Percentiles rank a stretch among this genome's conserved stretches.
Evolutionary conservation across 345 rosid species (phyloP).

Genomic region (Eutrema yunnanense): DNA sequence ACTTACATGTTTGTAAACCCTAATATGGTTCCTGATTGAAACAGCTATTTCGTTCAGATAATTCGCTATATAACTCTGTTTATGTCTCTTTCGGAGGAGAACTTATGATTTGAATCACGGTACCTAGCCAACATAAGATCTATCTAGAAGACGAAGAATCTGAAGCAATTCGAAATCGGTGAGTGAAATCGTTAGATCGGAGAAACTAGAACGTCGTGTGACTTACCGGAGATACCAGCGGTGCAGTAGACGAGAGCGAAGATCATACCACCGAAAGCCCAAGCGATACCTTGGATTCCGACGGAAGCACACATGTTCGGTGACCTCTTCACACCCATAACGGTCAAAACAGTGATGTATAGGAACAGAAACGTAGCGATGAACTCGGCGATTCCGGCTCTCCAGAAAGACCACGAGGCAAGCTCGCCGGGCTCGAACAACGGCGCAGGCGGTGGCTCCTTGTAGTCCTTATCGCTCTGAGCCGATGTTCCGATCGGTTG

Average conservation of each 20-base stretch:
- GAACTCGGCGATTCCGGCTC: slow-evolving; percentile 46
- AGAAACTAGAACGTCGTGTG: neutral
- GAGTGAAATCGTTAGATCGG: neutral
- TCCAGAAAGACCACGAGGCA: slow-evolving; percentile 40
- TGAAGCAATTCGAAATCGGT: neutral
- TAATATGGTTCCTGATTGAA: neutral
- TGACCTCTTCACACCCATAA: slow-evolving; percentile 38
- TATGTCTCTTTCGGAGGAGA: neutral
- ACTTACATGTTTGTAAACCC: neutral
- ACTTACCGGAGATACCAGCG: slow-evolving; percentile 43
- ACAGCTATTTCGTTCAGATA: neutral
- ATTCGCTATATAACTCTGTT: neutral
- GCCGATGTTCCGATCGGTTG: slow-evolving; percentile 47
- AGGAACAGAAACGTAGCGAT: slow-evolving; percentile 41
- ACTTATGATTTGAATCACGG: neutral
- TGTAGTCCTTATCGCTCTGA: slow-evolving; percentile 46
- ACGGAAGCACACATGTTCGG: slow-evolving; percentile 39
- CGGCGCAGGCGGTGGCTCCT: slow-evolving; percentile 46
- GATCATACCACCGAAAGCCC: slow-evolving; percentile 53
- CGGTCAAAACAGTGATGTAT: slow-evolving; percentile 40
- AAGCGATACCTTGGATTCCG: slow-evolving; percentile 44
- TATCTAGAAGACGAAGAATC: neutral
- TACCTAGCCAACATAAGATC: neutral
- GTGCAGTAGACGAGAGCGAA: slow-evolving; percentile 46
- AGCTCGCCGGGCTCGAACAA: slow-evolving; percentile 39